These are phyloP conservation scores for Podaxis sp. DNA, from an alignment of 768 basidiomycete genomes.

Conservation along the genomic window DNA sequence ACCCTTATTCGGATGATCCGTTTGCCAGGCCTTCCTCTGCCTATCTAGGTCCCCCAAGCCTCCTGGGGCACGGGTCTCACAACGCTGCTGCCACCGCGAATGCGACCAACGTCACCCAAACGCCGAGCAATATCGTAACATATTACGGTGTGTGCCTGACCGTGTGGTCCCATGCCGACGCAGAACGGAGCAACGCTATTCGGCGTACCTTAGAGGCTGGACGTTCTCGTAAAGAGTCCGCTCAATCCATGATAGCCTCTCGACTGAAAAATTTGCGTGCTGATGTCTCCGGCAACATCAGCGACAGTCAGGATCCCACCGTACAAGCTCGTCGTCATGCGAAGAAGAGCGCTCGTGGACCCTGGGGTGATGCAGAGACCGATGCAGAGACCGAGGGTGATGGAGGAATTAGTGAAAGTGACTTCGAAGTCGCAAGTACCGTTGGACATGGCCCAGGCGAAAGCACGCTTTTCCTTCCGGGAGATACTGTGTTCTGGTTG, in stretches of 20 bases:
- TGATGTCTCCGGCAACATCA: slow-evolving; percentile 44
- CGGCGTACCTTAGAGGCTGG: slow-evolving; percentile 79
- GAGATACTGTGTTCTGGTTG: slow-evolving; percentile 92
- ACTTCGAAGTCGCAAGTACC: slow-evolving; percentile 80
- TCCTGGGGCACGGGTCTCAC: slow-evolving; percentile 50
- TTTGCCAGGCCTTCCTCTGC: slow-evolving; percentile 79
- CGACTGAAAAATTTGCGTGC: slow-evolving; percentile 67
- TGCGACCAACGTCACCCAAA: slow-evolving; percentile 30
- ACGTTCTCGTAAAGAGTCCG: slow-evolving; percentile 76
- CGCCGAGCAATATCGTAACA: slow-evolving; percentile 52
- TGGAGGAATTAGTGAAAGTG: slow-evolving; percentile 81
- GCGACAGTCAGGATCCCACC: slow-evolving; percentile 52
- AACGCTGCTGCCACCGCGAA: slow-evolving; percentile 31
- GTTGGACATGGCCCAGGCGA: slow-evolving; percentile 82
- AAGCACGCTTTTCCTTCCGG: slow-evolving; percentile 85
- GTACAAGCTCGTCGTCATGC: slow-evolving; percentile 56
- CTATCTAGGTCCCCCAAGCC: slow-evolving; percentile 75
- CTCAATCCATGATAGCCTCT: slow-evolving; percentile 68
- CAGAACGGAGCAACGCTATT: slow-evolving; percentile 81
- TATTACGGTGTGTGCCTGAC: slow-evolving; percentile 93
- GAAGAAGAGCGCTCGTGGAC: slow-evolving; percentile 61
- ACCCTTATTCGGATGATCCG: slow-evolving; percentile 75
- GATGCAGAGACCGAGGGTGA: slow-evolving; percentile 77
- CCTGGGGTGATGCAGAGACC: slow-evolving; percentile 74
- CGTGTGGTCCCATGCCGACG: slow-evolving; percentile 95